Conservation (phyloP, 1,284 basidiomycete genomes). For the Pyrrhoderma noxium region DNA sequence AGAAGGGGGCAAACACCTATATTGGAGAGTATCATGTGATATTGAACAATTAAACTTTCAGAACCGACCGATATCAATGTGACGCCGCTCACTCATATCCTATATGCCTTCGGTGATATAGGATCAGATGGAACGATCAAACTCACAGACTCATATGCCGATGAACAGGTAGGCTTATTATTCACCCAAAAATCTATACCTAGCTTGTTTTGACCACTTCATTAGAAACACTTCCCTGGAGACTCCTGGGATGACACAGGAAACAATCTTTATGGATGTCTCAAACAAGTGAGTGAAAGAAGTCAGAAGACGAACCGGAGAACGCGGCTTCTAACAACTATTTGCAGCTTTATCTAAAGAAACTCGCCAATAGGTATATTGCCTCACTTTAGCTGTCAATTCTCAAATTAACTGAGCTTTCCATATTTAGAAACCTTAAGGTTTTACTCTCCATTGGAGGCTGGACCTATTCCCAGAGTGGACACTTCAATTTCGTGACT, state of each 20-base stretch:
- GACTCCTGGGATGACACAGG: slow-evolving; percentile 58
- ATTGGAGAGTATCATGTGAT: neutral
- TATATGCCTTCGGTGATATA: slow-evolving; percentile 84
- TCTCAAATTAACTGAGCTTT: neutral
- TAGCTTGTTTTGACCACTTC: slow-evolving; percentile 8
- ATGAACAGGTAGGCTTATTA: slow-evolving; percentile 54
- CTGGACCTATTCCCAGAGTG: slow-evolving; percentile 62
- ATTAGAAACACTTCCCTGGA: slow-evolving; percentile 61
- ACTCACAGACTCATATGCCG: slow-evolving; percentile 78
- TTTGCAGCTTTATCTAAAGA: slow-evolving; percentile 59
- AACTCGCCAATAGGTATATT: slow-evolving; percentile 53
- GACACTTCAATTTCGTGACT: slow-evolving; percentile 60
- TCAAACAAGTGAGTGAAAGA: slow-evolving; percentile 60
- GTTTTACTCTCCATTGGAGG: slow-evolving; percentile 75
- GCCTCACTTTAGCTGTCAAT: neutral
- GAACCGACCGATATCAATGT: slow-evolving; percentile 53
- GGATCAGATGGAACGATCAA: slow-evolving; percentile 56
- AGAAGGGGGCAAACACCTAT: too few relatives aligned
- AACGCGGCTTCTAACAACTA: too few relatives aligned
- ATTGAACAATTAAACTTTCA: slow-evolving; percentile 27
- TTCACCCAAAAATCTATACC: neutral
- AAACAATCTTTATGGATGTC: slow-evolving; percentile 79
- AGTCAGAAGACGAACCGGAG: too few relatives aligned
- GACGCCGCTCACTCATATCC: slow-evolving; percentile 62
- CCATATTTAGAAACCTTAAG: slow-evolving; percentile 53